These are phyloP conservation scores for Eucalyptus cloeziana DNA, from an alignment of 345 rosid genomes.

Conservation along the genomic window DNA sequence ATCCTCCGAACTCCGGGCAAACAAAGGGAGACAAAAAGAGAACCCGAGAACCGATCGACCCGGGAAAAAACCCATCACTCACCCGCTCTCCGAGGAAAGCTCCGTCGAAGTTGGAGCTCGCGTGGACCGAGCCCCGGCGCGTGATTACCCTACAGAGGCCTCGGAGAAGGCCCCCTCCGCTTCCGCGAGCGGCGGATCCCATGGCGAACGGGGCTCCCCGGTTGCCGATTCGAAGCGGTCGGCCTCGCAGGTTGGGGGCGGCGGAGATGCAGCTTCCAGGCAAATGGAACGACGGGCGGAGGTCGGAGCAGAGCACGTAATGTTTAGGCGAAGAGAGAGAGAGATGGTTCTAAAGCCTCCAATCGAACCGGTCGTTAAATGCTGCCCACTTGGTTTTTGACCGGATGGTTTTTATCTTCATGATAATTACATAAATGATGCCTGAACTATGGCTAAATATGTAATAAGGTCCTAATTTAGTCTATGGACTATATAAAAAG, in stretches of 20 bases:
- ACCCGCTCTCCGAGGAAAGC: background rate
- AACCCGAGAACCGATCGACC: background rate
- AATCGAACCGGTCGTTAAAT: background rate
- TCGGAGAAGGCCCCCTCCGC: background rate
- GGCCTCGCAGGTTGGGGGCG: background rate
- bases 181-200: background rate
- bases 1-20: background rate
- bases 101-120: background rate
- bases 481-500: fast-evolving
- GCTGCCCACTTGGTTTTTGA: background rate
- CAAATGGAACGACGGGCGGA: background rate
- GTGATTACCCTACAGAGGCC: background rate
- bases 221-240: background rate
- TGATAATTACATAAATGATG: too few species aligned
- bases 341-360: background rate
- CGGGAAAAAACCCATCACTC: background rate
- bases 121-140: background rate
- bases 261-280: background rate
- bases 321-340: background rate
- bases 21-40: background rate
- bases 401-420: background rate
- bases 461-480: fast-evolving
- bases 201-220: background rate
- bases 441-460: too few species aligned
- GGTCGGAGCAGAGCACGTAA: background rate